These are phyloP conservation scores for Pythium rishiriense DNA, from an alignment of 352 stramenopile species.

Conservation along the genomic window DNA sequence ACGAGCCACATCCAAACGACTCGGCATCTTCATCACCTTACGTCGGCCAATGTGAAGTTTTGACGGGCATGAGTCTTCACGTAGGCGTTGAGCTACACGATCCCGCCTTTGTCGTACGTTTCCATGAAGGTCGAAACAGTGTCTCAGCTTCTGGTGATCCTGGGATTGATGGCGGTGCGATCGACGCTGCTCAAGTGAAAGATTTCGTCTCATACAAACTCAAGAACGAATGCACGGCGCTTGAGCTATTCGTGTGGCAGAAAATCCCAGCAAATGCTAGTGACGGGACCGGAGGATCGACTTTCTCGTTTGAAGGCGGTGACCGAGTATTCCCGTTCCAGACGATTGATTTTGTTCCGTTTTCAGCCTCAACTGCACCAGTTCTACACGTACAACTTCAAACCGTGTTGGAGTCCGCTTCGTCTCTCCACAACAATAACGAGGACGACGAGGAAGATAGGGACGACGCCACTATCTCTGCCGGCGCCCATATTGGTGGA, in stretches of 20 bases:
- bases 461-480: constrained; percentile 8
- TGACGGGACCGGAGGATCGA: constrained; percentile 33
- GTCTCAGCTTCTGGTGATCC: constrained; percentile 1
- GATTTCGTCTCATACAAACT: constrained; percentile 78
- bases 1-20: constrained; percentile 31
- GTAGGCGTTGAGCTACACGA: constrained; percentile 81
- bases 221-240: constrained; percentile 81
- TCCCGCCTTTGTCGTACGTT: constrained; percentile 44
- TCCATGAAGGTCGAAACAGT: constrained; percentile 23
- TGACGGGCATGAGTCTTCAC: constrained; percentile 40
- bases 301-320: constrained; percentile 52
- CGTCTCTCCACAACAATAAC: constrained; percentile 17
- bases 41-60: constrained; percentile 25
- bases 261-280: constrained; percentile 66
- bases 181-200: constrained; percentile 36
- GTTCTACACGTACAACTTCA: constrained; percentile 78
- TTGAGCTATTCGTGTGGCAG: constrained; percentile 81
- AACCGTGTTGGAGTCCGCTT: constrained; percentile 49
- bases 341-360: constrained; percentile 80
- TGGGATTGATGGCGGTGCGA: not conserved
- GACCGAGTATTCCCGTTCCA: constrained; percentile 76
- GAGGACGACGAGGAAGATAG: constrained; percentile 20
- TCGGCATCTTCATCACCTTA: constrained; percentile 10
- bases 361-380: constrained; percentile 60
- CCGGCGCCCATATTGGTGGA: constrained; percentile 1